Conservation (phyloP, 352 stramenopile genomes). For the Globisporangium lucens region DNA sequence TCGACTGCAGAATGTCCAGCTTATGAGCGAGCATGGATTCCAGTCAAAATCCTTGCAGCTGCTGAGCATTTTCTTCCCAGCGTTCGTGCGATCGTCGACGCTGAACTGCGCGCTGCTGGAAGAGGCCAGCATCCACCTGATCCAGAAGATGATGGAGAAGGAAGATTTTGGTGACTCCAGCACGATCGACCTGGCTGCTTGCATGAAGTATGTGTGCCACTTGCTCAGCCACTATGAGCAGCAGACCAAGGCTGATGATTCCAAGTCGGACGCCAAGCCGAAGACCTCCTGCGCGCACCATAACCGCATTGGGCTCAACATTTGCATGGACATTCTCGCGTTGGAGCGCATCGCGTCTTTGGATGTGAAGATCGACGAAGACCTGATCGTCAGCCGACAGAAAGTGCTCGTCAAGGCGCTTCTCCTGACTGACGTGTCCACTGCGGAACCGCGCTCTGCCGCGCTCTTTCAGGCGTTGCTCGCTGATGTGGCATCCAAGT, state of each 20-base stretch:
- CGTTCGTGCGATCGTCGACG: conserved; percentile 50
- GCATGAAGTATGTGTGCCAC: conserved; percentile 61
- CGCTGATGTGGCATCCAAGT: conserved; percentile 39
- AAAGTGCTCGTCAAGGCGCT: conserved; percentile 59
- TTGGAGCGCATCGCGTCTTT: conserved; percentile 39
- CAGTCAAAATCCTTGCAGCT: conserved; percentile 66
- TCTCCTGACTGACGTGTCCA: conserved; percentile 43
- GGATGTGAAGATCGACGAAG: conserved; percentile 16
- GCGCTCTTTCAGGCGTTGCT: conserved; percentile 51
- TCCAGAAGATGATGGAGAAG: conserved; percentile 61
- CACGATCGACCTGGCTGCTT: conserved; percentile 43
- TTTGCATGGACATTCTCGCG: conserved; percentile 67
- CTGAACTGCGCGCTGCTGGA: conserved; percentile 61
- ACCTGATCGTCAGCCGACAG: conserved; percentile 34
- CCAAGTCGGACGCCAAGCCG: not conserved
- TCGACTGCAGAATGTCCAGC: conserved; percentile 50
- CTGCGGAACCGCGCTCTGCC: conserved; percentile 46
- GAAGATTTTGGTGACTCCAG: conserved; percentile 37
- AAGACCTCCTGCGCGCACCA: conserved; percentile 50
- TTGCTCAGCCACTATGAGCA: conserved; percentile 52
- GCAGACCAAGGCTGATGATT: conserved; percentile 19
- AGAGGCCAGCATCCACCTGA: conserved; percentile 57
- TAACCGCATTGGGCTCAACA: conserved; percentile 67
- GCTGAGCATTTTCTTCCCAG: conserved; percentile 73
- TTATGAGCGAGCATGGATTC: conserved; percentile 49